phyloP scores from a whole-genome alignment of 495 filamentous ascomycete genomes.

The Neurospora africana region DNA sequence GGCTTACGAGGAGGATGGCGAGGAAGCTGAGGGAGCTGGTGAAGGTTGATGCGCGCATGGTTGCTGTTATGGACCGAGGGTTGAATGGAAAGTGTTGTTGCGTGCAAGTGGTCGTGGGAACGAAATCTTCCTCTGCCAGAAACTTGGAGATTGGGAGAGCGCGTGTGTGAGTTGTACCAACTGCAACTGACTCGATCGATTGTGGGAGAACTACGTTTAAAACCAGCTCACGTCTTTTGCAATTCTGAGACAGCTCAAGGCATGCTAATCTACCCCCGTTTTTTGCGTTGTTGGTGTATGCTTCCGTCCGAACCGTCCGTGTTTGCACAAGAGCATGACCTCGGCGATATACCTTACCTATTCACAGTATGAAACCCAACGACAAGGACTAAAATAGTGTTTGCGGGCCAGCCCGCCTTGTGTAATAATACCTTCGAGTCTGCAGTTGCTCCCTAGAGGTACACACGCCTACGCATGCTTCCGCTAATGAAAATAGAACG shows the following conservation, averaged over 20 bases:
- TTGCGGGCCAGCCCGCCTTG: not conserved
- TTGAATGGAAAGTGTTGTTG: not conserved
- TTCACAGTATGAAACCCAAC: not conserved
- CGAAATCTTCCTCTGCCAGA: not conserved
- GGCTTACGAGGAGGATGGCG: not conserved
- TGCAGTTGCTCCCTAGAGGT: not conserved
- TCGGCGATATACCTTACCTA: not conserved
- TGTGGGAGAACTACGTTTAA: not conserved
- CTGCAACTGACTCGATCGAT: not conserved
- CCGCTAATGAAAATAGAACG: not conserved
- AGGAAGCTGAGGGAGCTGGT: not conserved
- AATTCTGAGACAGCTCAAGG: not conserved
- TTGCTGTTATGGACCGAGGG: not conserved
- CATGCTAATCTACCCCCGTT: not conserved
- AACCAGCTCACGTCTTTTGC: not conserved
- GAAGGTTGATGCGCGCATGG: not conserved
- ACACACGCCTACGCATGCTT: not conserved
- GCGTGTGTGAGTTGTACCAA: not conserved
- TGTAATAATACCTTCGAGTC: not conserved
- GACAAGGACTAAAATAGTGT: not conserved
- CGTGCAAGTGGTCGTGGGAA: not conserved
- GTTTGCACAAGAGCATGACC: not conserved
- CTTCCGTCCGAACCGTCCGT: not conserved
- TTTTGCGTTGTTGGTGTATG: not conserved
- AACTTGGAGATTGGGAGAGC: not conserved